These are phyloP conservation scores for Hortaea werneckii DNA, from an alignment of 2,329 filamentous ascomycete genomes.

Conservation along the genomic window DNA sequence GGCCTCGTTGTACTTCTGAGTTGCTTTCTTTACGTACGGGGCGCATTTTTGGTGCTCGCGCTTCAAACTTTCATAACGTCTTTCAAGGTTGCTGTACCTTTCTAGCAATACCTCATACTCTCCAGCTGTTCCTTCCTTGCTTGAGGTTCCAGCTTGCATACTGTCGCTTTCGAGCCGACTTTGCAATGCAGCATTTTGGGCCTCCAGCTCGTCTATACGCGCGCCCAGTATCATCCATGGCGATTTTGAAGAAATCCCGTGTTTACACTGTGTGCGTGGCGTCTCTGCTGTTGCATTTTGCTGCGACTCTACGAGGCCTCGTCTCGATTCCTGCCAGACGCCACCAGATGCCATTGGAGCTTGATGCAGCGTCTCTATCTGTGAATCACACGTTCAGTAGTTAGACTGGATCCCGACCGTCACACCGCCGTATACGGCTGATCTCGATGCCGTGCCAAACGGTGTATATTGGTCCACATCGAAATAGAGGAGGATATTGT, in stretches of 20 bases:
- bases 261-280: too few relatives aligned
- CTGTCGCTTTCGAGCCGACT: conserved; percentile 4
- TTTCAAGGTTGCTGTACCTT: conserved; percentile 23
- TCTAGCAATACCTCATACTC: conserved; percentile 19
- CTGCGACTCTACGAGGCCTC: too few relatives aligned
- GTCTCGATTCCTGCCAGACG: too few relatives aligned
- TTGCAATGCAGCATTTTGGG: conserved; percentile 15
- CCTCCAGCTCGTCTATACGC: conserved; percentile 11
- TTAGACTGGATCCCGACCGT: too few relatives aligned
- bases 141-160: neutral
- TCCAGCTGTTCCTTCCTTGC: neutral
- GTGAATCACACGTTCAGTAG: too few relatives aligned
- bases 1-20: conserved; percentile 22
- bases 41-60: conserved; percentile 9
- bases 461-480: too few relatives aligned
- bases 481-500: too few relatives aligned
- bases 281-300: too few relatives aligned
- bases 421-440: too few relatives aligned
- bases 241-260: neutral
- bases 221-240: neutral
- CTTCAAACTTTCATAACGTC: conserved; percentile 17
- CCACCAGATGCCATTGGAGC: too few relatives aligned
- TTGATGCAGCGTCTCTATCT: too few relatives aligned
- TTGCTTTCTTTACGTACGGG: conserved; percentile 21
- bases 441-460: too few relatives aligned